phyloP scores from a whole-genome alignment of 768 basidiomycete genomes.

The Hysterangium stoloniferum region DNA sequence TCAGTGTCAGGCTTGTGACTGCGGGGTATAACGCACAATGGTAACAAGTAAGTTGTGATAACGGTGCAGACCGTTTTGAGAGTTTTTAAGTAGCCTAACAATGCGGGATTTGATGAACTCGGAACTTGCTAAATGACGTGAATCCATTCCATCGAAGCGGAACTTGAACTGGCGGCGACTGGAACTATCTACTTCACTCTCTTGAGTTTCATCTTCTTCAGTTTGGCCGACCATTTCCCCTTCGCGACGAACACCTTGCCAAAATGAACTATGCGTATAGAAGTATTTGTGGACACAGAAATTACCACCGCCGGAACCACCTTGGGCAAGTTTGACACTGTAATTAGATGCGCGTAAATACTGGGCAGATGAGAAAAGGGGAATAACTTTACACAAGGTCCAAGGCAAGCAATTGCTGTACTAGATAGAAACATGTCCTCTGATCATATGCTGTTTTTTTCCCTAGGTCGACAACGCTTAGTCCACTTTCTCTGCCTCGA shows the following conservation, averaged over 20 bases:
- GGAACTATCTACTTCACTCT: conserved; percentile 12
- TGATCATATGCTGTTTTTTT: conserved; percentile 77
- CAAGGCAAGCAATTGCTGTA: conserved; percentile 66
- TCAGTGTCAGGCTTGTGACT: not conserved
- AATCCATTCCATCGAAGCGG: conserved; percentile 67
- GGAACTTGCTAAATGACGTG: conserved; percentile 68
- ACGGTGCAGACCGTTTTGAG: conserved; percentile 61
- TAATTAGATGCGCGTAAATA: conserved; percentile 17
- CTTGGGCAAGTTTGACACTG: conserved; percentile 70
- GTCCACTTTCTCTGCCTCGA: conserved; percentile 68
- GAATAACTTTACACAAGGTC: conserved; percentile 55
- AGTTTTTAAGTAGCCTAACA: conserved; percentile 61
- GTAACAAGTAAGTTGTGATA: conserved; percentile 71
- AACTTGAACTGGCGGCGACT: conserved; percentile 25
- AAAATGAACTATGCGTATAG: conserved; percentile 64
- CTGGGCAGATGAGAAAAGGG: conserved; percentile 5
- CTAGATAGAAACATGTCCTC: conserved; percentile 84
- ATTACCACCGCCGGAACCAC: conserved; percentile 62
- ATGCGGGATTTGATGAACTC: conserved; percentile 65
- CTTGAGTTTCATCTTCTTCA: conserved; percentile 19
- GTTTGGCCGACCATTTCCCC: conserved; percentile 32
- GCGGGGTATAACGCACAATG: conserved; percentile 42
- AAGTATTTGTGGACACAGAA: conserved; percentile 81
- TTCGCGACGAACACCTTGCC: conserved; percentile 70
- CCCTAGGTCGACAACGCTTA: conserved; percentile 72